Evolutionary conservation across 1,284 basidiomycete species (phyloP), one percentile per base, ranked within the genome.

Genomic region (Coniophora puteana): DNA sequence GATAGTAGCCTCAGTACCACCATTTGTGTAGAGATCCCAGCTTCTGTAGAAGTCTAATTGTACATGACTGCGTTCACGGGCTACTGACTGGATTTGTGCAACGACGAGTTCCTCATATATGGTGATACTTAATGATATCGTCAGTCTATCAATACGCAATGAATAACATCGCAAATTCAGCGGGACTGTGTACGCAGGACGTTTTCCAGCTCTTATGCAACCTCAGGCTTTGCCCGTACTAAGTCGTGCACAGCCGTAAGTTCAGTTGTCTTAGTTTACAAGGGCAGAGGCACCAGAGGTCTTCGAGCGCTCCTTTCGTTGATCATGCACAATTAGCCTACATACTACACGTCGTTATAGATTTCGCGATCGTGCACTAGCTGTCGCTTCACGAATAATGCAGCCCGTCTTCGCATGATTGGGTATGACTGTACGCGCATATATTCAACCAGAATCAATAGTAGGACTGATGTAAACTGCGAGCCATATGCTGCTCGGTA

Each of bases 351-450:
- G 69, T 72, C 14, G 69, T 62, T 10, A 90, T 80, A 25, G 83
- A 72, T 33, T 71, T 66, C 8, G 73, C 61, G 62, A 68, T 36
- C 76, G 61, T 32, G 79, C 66, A 50, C 83, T 83, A 4, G 67
- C 64, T 43, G 73, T 71, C 2, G 77, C 80, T n/a, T 82, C 80
- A 14, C 89, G 80, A 4, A 89, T 74, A 46, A 77, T 75, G 66
- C 78, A 89, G 76, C 68, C 61, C 68, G 89, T 76, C 47, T 76
- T 78, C 3, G 85, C 72, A 48, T 85, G 79, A 52, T 87, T 86
- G 1, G 89, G 89, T 41, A 92, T 90, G 43, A 92, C 86, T 86
- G 40, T 16, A 24, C 23, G n/a, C n/a, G n/a, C n/a, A n/a, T n/a
- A n/a, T n/a, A n/a, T 16, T n/a, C 4, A 12, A n/a, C 12, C 22